Conservation (phyloP, 768 basidiomycete species). For the Boletellus ananiceps region DNA sequence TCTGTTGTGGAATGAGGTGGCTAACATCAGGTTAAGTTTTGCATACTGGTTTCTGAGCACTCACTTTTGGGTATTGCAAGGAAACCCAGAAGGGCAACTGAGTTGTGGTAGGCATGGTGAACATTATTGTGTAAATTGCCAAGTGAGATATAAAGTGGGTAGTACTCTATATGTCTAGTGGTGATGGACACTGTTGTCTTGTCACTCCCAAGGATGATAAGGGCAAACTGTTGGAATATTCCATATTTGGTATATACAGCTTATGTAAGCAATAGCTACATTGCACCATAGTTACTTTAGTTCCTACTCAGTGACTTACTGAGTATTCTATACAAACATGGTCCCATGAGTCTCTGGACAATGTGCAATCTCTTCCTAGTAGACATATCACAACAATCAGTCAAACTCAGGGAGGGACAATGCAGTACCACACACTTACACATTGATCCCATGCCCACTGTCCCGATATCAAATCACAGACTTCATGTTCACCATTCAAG, state of each 20-base stretch:
- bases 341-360: no score
- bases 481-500: slow-evolving; percentile 5
- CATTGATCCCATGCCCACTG: slow-evolving; percentile 40
- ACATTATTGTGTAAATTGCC: background rate
- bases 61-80: slow-evolving; percentile 4
- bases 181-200: background rate
- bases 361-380: no score
- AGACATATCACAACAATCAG: background rate
- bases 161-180: slow-evolving; percentile 2
- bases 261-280: no score
- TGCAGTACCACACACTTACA: slow-evolving; percentile 4
- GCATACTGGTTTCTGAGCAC: background rate
- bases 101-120: background rate
- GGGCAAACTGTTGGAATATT: no score
- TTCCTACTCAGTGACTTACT: slow-evolving; percentile 2
- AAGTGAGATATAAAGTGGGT: background rate
- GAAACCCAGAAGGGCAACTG: slow-evolving; percentile 9
- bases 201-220: background rate
- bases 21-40: no score
- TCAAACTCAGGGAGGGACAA: no score
- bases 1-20: background rate
- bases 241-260: no score
- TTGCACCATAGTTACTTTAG: slow-evolving; percentile 6
- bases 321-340: no score
- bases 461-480: slow-evolving; percentile 38